Base-by-base conservation (phyloP, 164 flowering plant genomes). In the Annona cherimola region DNA sequence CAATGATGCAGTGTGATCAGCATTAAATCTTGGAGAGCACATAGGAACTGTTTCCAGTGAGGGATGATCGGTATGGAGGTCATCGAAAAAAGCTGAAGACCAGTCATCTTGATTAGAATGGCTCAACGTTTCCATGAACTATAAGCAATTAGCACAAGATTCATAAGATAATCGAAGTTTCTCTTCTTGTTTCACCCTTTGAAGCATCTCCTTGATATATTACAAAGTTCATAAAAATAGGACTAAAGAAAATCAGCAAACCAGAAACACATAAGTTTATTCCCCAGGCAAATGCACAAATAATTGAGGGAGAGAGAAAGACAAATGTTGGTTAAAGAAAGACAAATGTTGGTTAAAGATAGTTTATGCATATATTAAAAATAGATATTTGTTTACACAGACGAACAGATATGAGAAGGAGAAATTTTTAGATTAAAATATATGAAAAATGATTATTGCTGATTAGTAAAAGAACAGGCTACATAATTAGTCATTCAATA, bases 161-260 rank as follows among this genome's bases (percentile, higher is more conserved):
- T 66, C 81, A 79, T 73, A 80, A 60, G 81, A 75, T 70, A 85
- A 76, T 67, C 71, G 76, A 20, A 83, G 79, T 79, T 75, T 79
- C 76, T 81, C 83, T 69, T 81, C 86, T 66, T 79, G 76, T 72
- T 82, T 80, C 70, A 80, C 87, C 81, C 79, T 79, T 77, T 83
- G 83, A 80, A 83, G 81, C 78, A 84, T 83, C 82, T 73, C 84
- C 73, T 78, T 81, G 16, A 80, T 81, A 74, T 77, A 83, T 79
- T 82, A 76, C 73, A 81, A 66, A 44, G 63, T 63, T 62, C 55
- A 76, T 42, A 41, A 62, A 70, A 18, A 61, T 57, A 9, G 68
- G 67, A 44, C 43, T 69, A 75, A 73, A 70, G 66, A 71, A 71
- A 26, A 61, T 44, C 35, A 61, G 18, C 19, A 69, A 43, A 64